Base-by-base conservation (phyloP, 805 yeast species). In the Zygosaccharomyces bailii region DNA sequence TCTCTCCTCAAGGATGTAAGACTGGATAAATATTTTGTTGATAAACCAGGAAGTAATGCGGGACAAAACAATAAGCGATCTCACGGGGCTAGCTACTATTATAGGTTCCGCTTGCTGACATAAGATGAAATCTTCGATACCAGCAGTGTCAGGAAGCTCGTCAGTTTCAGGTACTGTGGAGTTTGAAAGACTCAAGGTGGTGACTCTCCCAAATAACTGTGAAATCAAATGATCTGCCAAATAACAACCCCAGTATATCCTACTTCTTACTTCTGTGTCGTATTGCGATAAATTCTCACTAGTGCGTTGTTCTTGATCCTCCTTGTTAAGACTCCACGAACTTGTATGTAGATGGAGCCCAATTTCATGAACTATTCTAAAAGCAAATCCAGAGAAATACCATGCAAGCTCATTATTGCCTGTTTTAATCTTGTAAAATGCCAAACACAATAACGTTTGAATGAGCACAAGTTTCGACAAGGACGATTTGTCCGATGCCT, bases 171-270 rank as follows among this genome's bases (percentile, higher is more conserved):
- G 75, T 9, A 77, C 73, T 4, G 79, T 69, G 1, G 81, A 74
- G 47, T 77, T 78, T 17, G 71, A 65, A 41, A 72, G 57, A 49
- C 76, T 72, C 39, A 78, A 55, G 4, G 68, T 56, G 1, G 78
- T 69, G 0, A 80, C 80, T 36, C 81, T 59, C 2, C 82, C 82
- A 33, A 76, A 61, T 13, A 76, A 60, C 25, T 76, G 64, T 50
- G 79, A 70, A 27, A 76, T 73, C 52, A 77, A 71, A 50, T 75
- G 80, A 54, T 78, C 82, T 2, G 77, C 78, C 51, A 76, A 59
- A 54, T 71, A 78, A 24, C 76, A 69, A 4, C 82, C 82, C 82
- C 82, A 78, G 54, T 73, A 74, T 14, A 78, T 71, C 45, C 82
- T 58, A 43, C 75, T 69, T 44, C 80, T 64, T 41, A 77, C 75